Base-by-base conservation (phyloP, 1,284 basidiomycete genomes). In the Cutaneotrichosporon curvatum region DNA sequence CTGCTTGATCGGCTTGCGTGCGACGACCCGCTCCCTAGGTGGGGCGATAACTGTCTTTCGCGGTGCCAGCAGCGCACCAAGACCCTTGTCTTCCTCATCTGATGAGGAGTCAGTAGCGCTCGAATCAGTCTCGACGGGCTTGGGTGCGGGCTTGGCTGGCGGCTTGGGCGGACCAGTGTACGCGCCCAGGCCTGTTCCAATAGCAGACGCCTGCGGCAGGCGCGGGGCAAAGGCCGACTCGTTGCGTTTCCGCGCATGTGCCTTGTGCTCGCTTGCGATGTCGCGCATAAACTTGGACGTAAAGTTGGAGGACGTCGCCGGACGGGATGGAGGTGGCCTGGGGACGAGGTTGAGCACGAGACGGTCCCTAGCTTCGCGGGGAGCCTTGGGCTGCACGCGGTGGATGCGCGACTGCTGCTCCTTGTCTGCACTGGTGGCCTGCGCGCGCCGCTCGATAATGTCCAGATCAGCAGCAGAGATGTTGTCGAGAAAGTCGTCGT, bases 41-140 rank as follows among this genome's bases (percentile, higher is more conserved):
- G 35, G 33, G 7, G 32, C 19, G 7, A 34, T 11, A 16, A 25
- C 22, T 3, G 33, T 19, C 58, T 62, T 35, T 62, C 58, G 22
- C 51, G 54, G 1, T 80, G 80, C 79, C 3, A 78, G 76, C 40
- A 92, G 76, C 1, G 77, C 75, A 0, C 76, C 79, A 47, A 89
- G 67, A 9, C 80, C 81, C 2, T 65, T 60, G 3, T 62, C 63
- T 8, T 76, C 77, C 11, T 81, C 82, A 31, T 80, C 79, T 1
- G 76, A 76, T 3, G 71, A 65, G 4, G 51, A 50, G 7, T 66
- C 65, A 15, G 61, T 57, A 4, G 72, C 68, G 37, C 60, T 67
- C 10, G 72, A 67, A 0, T 60, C 68, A 12, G 57, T 55, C 31
- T 62, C 60, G 12, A 39, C 46, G 15, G 47, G 43, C 33, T 56